These are phyloP conservation scores for Termitomyces sp. DNA, from an alignment of 768 basidiomycete species.

Conservation along the genomic window DNA sequence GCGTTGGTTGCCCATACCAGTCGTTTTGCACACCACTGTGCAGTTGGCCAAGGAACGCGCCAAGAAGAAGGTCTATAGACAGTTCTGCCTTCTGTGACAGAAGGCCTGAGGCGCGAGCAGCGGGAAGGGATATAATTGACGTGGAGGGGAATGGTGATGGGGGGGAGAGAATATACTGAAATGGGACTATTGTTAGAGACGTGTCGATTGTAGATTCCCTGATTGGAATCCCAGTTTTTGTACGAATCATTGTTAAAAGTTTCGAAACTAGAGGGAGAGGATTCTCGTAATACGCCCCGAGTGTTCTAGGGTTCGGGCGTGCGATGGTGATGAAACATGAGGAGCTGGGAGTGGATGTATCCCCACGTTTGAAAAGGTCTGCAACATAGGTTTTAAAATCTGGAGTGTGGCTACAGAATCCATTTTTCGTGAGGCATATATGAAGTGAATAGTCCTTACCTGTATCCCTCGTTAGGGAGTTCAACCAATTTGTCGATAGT, in stretches of 20 bases:
- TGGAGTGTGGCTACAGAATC: constrained; percentile 8
- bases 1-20: constrained; percentile 56
- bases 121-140: constrained; percentile 30
- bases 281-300: constrained; percentile 25
- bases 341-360: neutral
- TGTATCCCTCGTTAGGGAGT: constrained; percentile 13
- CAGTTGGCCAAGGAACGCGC: constrained; percentile 53
- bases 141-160: constrained; percentile 29
- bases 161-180: constrained; percentile 46
- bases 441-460: constrained; percentile 2
- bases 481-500: constrained; percentile 7
- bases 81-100: constrained; percentile 32
- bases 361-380: constrained; percentile 10
- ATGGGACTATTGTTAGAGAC: constrained; percentile 38
- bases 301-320: constrained; percentile 1
- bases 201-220: constrained; percentile 43
- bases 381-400: constrained; percentile 14
- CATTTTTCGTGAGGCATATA: neutral
- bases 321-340: constrained; percentile 27
- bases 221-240: constrained; percentile 44
- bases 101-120: constrained; percentile 27
- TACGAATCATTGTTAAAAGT: constrained; percentile 36
- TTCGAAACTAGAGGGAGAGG: constrained; percentile 29
- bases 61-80: constrained; percentile 55
- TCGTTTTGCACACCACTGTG: constrained; percentile 68